Percentiles rank a stretch among this genome's conserved stretches.
Evolutionary conservation across 495 filamentous ascomycete genomes (phyloP).

Genomic region (Cairneyella variabilis): DNA sequence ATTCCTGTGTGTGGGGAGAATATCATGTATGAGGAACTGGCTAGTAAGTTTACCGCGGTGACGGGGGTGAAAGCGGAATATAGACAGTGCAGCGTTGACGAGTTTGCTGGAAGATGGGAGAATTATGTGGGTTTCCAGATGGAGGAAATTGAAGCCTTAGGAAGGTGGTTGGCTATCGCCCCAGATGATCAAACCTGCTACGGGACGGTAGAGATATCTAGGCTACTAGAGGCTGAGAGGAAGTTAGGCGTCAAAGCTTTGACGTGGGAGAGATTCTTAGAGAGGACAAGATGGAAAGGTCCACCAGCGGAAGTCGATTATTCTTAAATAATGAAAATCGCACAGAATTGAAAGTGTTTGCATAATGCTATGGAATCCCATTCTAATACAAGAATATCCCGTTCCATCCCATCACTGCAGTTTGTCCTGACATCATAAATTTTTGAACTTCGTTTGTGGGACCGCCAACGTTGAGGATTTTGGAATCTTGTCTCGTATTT

Average conservation of each 20-base stretch:
- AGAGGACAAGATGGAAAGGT: neutral
- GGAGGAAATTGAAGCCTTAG: neutral
- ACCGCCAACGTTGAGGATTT: too few species aligned
- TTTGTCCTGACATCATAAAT: too few species aligned
- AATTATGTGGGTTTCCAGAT: neutral
- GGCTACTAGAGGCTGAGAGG: neutral
- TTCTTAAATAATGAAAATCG: too few species aligned
- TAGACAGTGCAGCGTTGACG: neutral
- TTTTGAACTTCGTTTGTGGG: too few species aligned
- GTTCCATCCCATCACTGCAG: too few species aligned
- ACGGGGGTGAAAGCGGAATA: neutral
- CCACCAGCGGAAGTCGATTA: too few species aligned
- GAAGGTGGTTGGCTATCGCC: neutral
- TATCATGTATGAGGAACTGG: neutral
- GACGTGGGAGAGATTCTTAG: neutral
- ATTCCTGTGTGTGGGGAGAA: neutral
- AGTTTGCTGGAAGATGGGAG: neutral
- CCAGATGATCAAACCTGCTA: neutral
- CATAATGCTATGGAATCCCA: too few species aligned
- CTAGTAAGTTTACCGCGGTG: neutral
- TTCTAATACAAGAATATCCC: too few species aligned
- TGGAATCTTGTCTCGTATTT: too few species aligned
- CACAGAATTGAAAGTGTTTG: too few species aligned
- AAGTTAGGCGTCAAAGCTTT: neutral
- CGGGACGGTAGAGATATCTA: neutral